A percentile compares a stretch with the other conserved stretches of the same genome.
Conservation (phyloP, 441 rosid genomes). For the Metrosideros polymorpha region DNA sequence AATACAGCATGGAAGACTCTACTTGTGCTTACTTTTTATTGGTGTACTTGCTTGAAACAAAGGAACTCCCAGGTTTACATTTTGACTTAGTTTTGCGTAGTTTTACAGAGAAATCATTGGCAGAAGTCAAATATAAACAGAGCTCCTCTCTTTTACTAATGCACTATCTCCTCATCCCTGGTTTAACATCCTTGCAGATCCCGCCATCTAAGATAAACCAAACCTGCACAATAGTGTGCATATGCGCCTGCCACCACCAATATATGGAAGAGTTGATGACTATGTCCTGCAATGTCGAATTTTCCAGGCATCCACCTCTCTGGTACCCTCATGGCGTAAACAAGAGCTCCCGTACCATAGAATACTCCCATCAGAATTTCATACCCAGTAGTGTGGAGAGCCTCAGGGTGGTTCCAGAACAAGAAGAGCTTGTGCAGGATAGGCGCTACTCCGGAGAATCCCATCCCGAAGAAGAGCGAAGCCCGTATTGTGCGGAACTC, state of each 20-base stretch:
- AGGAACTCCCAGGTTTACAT: background rate
- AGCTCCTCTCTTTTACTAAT: background rate
- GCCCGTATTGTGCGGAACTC: constrained; percentile 62
- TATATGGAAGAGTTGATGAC: constrained; percentile 72
- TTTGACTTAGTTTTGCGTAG: background rate
- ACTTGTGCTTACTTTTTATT: background rate
- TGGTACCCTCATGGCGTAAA: constrained; percentile 81
- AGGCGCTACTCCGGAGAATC: constrained; percentile 41
- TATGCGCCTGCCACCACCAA: constrained; percentile 9
- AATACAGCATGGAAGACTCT: background rate
- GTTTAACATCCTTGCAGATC: constrained; percentile 7
- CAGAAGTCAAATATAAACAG: background rate
- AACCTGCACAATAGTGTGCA: constrained; percentile 4
- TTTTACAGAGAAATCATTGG: background rate
- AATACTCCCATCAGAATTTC: constrained; percentile 75
- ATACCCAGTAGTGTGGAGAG: constrained; percentile 73
- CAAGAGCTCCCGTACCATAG: constrained; percentile 65
- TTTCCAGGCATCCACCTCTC: constrained; percentile 59
- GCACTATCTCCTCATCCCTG: background rate
- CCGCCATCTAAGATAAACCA: constrained; percentile 9
- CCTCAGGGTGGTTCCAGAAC: constrained; percentile 82
- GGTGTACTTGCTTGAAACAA: background rate
- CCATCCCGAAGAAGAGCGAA: constrained; percentile 80
- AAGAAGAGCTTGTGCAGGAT: constrained; percentile 55
- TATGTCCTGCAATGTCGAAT: constrained; percentile 87